Percentiles rank a stretch among this genome's conserved stretches.
Conservation (phyloP, 768 basidiomycete genomes). For the Hygrocybe punicea region DNA sequence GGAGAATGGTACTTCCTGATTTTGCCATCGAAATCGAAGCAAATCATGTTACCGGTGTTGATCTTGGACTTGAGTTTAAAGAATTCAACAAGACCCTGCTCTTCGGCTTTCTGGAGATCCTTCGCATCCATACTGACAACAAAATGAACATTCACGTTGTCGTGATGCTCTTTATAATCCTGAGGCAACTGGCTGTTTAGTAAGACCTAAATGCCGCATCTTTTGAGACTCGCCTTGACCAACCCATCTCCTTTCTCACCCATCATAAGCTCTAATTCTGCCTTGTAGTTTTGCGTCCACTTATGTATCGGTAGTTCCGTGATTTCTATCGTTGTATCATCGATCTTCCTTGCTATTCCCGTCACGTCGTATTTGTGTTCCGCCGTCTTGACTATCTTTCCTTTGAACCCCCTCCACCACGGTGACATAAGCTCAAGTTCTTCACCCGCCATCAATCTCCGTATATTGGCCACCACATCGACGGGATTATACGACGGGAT, state of each 20-base stretch:
- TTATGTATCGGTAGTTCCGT: slow-evolving; percentile 92
- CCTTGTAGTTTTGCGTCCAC: slow-evolving; percentile 93
- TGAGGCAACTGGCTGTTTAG: slow-evolving; percentile 28
- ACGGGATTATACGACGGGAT: slow-evolving; percentile 90
- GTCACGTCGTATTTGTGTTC: slow-evolving; percentile 85
- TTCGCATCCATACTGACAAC: slow-evolving; percentile 75
- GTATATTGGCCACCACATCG: slow-evolving; percentile 86
- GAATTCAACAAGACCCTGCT: slow-evolving; percentile 83
- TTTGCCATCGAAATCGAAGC: slow-evolving; percentile 94
- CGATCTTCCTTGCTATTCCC: slow-evolving; percentile 71
- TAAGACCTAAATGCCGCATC: neutral
- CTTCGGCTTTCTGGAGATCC: slow-evolving; percentile 81
- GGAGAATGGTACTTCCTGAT: slow-evolving; percentile 89
- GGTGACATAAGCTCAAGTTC: slow-evolving; percentile 84
- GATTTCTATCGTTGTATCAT: slow-evolving; percentile 89
- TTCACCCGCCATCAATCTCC: slow-evolving; percentile 81
- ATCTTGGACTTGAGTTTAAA: slow-evolving; percentile 87
- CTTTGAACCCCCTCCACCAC: slow-evolving; percentile 97
- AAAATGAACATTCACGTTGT: slow-evolving; percentile 89
- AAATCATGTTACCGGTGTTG: slow-evolving; percentile 95
- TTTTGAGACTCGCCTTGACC: slow-evolving; percentile 59
- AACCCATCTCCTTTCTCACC: slow-evolving; percentile 72
- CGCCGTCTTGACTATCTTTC: slow-evolving; percentile 72
- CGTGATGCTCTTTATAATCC: slow-evolving; percentile 98
- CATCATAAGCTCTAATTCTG: slow-evolving; percentile 86